These are phyloP conservation scores for Digitaria exilis DNA, from an alignment of 202 grass and related monocot species.

Conservation along the genomic window DNA sequence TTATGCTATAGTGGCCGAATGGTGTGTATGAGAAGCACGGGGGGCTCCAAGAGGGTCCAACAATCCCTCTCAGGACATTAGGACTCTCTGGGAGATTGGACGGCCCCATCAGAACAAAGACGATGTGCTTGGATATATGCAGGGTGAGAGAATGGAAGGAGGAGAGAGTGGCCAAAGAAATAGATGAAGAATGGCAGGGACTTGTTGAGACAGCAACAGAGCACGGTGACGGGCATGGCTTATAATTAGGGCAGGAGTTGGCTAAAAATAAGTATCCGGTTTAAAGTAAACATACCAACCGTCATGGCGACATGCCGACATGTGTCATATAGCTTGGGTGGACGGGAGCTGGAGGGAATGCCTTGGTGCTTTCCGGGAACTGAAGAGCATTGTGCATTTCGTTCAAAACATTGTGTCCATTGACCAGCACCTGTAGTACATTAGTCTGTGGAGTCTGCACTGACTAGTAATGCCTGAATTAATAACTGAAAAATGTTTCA, in stretches of 20 bases:
- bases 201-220: slow-evolving; percentile 15
- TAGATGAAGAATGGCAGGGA: slow-evolving; percentile 18
- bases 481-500: background rate
- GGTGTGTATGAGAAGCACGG: background rate
- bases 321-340: background rate
- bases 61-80: slow-evolving; percentile 20
- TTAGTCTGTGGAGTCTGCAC: background rate
- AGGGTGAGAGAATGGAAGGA: background rate
- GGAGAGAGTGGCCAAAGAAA: slow-evolving; percentile 19
- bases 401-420: background rate
- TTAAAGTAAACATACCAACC: background rate
- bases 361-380: background rate
- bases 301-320: background rate
- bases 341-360: background rate
- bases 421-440: background rate
- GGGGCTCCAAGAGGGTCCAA: slow-evolving; percentile 9
- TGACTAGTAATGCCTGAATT: background rate
- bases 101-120: slow-evolving; percentile 18
- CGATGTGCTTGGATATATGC: slow-evolving; percentile 29
- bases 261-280: slow-evolving; percentile 29
- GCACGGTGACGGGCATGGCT: background rate
- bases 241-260: slow-evolving; percentile 25
- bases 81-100: background rate
- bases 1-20: background rate
- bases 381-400: background rate